Percentiles rank a stretch among this genome's conserved stretches.
Evolutionary conservation across 2,329 filamentous ascomycete genomes (phyloP).

Genomic region (Daldinia eschscholtzii): DNA sequence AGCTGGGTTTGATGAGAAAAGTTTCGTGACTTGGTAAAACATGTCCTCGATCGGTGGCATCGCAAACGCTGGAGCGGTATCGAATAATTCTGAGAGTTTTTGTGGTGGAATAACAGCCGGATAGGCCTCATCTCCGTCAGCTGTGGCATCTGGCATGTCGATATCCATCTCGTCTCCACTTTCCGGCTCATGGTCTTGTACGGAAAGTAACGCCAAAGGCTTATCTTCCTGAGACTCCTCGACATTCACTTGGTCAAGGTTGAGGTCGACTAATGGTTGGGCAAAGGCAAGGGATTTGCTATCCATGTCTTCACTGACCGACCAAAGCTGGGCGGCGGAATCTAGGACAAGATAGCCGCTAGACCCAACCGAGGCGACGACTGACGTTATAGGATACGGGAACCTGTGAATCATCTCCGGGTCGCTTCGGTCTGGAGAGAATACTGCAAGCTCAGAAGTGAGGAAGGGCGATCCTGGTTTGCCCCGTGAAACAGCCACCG

Average conservation of each 20-base stretch:
- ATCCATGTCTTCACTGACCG: conserved; percentile 69
- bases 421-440: conserved; percentile 70
- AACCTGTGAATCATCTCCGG: conserved; percentile 70
- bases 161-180: conserved; percentile 61
- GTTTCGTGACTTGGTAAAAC: conserved; percentile 77
- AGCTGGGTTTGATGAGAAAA: conserved; percentile 71
- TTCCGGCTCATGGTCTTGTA: conserved; percentile 57
- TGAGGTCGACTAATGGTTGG: conserved; percentile 67
- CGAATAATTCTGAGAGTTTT: conserved; percentile 77
- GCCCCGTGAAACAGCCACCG: conserved; percentile 64
- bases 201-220: conserved; percentile 53
- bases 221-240: conserved; percentile 48
- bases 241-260: conserved; percentile 57
- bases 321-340: conserved; percentile 78
- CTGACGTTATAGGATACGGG: conserved; percentile 71
- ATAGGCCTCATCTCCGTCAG: conserved; percentile 65
- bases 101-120: conserved; percentile 75
- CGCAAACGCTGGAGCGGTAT: conserved; percentile 75
- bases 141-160: conserved; percentile 62
- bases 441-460: conserved; percentile 73
- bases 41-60: conserved; percentile 79
- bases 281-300: conserved; percentile 65
- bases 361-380: conserved; percentile 73
- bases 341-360: conserved; percentile 83
- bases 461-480: conserved; percentile 55